Evolutionary conservation across 2,329 filamentous ascomycete genomes (phyloP), one percentile per base, ranked within the genome.

Genomic region (Alternaria sp.): DNA sequence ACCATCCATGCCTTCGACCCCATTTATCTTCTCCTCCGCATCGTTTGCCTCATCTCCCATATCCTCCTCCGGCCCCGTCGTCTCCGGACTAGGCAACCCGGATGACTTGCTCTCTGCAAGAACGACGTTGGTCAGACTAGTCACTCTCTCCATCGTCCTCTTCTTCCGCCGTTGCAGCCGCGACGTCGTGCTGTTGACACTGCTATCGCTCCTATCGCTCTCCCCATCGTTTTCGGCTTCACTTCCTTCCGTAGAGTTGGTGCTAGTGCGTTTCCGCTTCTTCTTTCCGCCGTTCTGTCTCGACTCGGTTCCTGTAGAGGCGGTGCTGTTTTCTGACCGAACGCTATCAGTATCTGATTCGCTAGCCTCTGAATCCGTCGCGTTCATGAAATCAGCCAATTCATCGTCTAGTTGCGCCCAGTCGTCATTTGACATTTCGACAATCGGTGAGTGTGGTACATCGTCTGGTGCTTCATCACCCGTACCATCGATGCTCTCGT

Each of bases 311-410:
- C 11, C 11, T 43, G 40, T 12, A 12, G 40, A 43, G 3, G 40
- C 50, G 6, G 66, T 69, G 67, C 75, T 75, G 20, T 64, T 67
- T 10, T 78, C 73, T 0, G 77, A 78, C 2, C 64, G 67, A 16
- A 74, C 70, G 49, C 76, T 76, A 34, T 80, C 74, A 11, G 75
- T 70, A 45, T 75, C 76, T 8, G 73, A 75, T 4, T 69, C 69
- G 44, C 67, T 68, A 18, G 70, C 71, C 5, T 77, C 78, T 2
- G 77, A 77, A 10, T 79, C 79, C 5, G 76, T 71, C 34, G 77
- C 76, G 43, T 85, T 86, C 67, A 95, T 80, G 67, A 95, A 94
- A 46, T 92, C 92, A 14, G 86, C 87, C 10, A 96, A 81, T 71
- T 96, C 93, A 60, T 91, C 89, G 66, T 93, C 89, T 2, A 83